Conservation (phyloP, 306 rosid species). For the Vigna mungo region DNA sequence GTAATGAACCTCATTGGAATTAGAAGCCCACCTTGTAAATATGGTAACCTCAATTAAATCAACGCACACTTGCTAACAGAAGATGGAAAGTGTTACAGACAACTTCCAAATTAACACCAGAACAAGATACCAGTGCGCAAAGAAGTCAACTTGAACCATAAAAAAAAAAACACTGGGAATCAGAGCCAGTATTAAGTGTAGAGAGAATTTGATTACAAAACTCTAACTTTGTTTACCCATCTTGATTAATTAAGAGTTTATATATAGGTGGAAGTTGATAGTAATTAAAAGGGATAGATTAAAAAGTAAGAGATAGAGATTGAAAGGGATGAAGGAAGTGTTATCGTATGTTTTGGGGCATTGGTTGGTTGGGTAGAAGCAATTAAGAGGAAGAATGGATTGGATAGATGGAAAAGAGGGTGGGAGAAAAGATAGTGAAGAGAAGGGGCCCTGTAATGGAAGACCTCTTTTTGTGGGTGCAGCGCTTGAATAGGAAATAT, state of each 20-base stretch:
- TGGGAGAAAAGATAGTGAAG: constrained; percentile 59
- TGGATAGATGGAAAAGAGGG: neutral
- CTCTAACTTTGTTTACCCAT: neutral
- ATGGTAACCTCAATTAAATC: constrained; percentile 30
- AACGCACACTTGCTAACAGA: constrained; percentile 6
- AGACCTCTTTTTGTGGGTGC: constrained; percentile 85
- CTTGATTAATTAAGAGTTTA: too few relatives aligned
- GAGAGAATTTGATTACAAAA: constrained; percentile 27
- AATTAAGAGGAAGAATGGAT: neutral
- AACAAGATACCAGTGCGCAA: neutral
- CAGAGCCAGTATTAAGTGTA: neutral
- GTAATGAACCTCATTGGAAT: constrained; percentile 51
- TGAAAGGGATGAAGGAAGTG: neutral
- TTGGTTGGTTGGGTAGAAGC: neutral
- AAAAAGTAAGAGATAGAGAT: neutral
- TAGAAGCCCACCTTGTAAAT: constrained; percentile 57
- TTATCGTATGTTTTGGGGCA: neutral
- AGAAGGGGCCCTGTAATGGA: constrained; percentile 67
- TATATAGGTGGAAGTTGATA: too few relatives aligned
- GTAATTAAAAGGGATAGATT: neutral
- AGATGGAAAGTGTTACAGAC: neutral
- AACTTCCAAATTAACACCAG: neutral
- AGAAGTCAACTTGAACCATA: constrained; percentile 24
- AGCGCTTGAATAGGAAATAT: constrained; percentile 68
- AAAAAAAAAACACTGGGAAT: neutral